Evolutionary conservation across 83 land plant species (phyloP).

Genomic region (Picea abies): DNA sequence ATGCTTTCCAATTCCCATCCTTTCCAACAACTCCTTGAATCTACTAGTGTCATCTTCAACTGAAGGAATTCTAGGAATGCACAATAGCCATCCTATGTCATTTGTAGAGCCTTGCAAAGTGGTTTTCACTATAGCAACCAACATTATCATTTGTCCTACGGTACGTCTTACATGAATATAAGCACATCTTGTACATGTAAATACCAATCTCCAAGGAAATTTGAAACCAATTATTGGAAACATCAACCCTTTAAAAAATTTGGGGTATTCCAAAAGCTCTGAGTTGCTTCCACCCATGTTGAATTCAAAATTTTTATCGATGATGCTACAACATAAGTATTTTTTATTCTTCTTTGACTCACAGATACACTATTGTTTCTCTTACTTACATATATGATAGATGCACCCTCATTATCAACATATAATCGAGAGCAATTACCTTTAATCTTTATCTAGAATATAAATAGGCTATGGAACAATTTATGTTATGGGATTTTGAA

Average conservation of each 20-base stretch:
- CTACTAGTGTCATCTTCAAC: constrained; percentile 87
- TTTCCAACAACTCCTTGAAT: constrained; percentile 58
- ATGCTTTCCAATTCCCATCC: constrained; percentile 73
- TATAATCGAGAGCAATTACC: not conserved
- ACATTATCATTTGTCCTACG: not conserved
- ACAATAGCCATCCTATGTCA: constrained; percentile 96
- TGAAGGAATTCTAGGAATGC: constrained; percentile 57
- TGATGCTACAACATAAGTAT: not conserved
- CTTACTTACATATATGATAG: not conserved
- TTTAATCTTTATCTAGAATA: no score
- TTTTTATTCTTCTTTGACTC: not conserved
- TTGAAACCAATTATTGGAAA: constrained; percentile 14
- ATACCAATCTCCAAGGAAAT: constrained; percentile 16
- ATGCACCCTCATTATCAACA: not conserved
- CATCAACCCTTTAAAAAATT: constrained; percentile 9
- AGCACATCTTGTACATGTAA: constrained; percentile 8
- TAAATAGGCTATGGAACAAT: no score
- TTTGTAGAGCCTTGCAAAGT: constrained; percentile 93
- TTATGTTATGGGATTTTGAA: no score
- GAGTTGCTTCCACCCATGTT: not conserved
- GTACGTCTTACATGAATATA: constrained; percentile 4
- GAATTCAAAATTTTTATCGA: not conserved
- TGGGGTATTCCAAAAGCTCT: constrained; percentile 13
- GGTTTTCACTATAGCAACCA: constrained; percentile 68
- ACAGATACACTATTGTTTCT: constrained; percentile 2